Evolutionary conservation across 169 alveolate genomes (phyloP).

Genomic region (Plasmodium ovale): DNA sequence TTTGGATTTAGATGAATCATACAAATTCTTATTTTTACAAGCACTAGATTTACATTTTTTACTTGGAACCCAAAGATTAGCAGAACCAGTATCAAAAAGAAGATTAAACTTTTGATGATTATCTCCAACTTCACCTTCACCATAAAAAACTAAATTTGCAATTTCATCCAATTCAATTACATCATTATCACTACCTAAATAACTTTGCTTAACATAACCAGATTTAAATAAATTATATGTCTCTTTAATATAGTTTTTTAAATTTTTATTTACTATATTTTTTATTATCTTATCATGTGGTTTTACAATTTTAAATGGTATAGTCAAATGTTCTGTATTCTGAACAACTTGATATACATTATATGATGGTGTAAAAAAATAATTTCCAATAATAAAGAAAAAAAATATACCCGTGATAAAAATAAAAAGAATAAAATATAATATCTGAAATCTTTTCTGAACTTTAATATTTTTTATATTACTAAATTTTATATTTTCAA

Average conservation of each 20-base stretch:
- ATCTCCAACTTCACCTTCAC: constrained; percentile 58
- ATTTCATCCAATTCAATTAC: constrained; percentile 53
- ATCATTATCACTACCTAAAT: constrained; percentile 50
- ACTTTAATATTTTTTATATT: constrained; percentile 38
- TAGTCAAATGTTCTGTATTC: constrained; percentile 26
- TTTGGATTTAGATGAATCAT: constrained; percentile 77
- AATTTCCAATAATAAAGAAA: constrained; percentile 30
- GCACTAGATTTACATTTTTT: constrained; percentile 66
- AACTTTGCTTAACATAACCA: constrained; percentile 12
- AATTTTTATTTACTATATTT: constrained; percentile 16
- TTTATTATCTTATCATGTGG: constrained; percentile 41
- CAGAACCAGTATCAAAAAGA: constrained; percentile 86
- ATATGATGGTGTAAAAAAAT: background rate
- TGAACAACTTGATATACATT: constrained; percentile 17
- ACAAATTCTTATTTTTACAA: constrained; percentile 81
- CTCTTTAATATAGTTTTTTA: constrained; percentile 32
- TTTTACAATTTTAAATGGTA: constrained; percentile 44
- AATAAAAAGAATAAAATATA: constrained; percentile 37
- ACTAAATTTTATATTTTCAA: constrained; percentile 28
- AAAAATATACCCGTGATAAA: constrained; percentile 27
- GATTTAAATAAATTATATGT: constrained; percentile 21
- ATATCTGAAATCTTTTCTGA: constrained; percentile 47
- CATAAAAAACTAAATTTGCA: constrained; percentile 40
- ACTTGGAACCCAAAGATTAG: constrained; percentile 88
- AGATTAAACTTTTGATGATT: constrained; percentile 39